Percentiles rank a stretch among this genome's conserved stretches.
These are phyloP conservation scores for Fraxinus floribunda DNA, from an alignment of 305 asterid species.

Conservation along the genomic window DNA sequence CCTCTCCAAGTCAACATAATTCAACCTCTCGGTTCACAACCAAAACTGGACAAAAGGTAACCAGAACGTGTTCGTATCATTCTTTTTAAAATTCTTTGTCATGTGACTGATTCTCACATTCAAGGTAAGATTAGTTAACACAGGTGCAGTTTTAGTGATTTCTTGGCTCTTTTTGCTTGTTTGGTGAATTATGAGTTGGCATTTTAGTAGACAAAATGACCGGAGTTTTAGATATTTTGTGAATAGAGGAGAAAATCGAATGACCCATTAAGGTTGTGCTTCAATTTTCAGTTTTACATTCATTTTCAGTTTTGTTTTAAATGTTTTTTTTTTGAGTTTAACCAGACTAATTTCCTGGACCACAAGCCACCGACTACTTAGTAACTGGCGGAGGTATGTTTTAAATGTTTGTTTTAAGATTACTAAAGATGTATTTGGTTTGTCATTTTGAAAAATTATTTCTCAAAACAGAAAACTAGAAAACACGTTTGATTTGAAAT, in stretches of 20 bases:
- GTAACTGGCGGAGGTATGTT: too few species aligned
- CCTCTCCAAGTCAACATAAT: conserved; percentile 33
- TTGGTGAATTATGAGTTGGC: conserved; percentile 2
- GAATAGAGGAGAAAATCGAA: not conserved
- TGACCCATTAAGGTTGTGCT: too few species aligned
- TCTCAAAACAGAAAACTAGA: too few species aligned
- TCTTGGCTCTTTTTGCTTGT: not conserved
- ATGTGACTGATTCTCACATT: not conserved
- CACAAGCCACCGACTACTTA: too few species aligned
- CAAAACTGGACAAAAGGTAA: conserved; percentile 26
- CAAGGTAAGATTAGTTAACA: not conserved
- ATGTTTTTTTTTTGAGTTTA: too few species aligned
- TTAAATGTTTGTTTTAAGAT: too few species aligned
- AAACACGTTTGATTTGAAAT: too few species aligned
- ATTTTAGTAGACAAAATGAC: conserved; percentile 9
- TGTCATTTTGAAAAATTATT: too few species aligned
- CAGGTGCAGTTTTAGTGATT: conserved; percentile 4
- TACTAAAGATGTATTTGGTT: too few species aligned
- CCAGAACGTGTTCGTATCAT: conserved; percentile 14
- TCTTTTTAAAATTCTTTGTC: not conserved
- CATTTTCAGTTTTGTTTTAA: too few species aligned
- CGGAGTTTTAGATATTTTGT: conserved; percentile 12
- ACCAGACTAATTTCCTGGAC: too few species aligned
- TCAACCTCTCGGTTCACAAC: conserved; percentile 32
- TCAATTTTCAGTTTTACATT: too few species aligned